Evolutionary conservation across 1,284 basidiomycete species (phyloP), one percentile per base, ranked within the genome.

Genomic region (Ustilago lituana): DNA sequence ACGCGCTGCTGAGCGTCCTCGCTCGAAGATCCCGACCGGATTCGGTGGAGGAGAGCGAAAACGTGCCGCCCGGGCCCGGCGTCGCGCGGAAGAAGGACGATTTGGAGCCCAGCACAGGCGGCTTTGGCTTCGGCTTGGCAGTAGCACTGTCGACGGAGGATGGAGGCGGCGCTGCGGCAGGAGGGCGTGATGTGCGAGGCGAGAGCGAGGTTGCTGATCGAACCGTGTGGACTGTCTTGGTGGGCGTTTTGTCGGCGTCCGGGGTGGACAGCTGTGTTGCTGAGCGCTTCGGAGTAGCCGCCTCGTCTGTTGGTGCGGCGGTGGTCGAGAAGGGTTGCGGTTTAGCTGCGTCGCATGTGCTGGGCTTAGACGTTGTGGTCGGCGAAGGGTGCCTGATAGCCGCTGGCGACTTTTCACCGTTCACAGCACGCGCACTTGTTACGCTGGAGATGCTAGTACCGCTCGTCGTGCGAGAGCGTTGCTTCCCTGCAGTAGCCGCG

Each of bases 51-150:
- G 65, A 55, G 12, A 70, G 49, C 5, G 56, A 60, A 15, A 70
- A 70, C 9, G 60, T 65, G 0, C 67, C 67, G 7, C 67, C 63
- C 4, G 72, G 72, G n/a, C 56, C 57, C 1, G 72, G 72, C 2
- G 67, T 74, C 0, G 72, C 68, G 14, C 64, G 60, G 3, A 74
- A 35, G 49, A 63, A 74, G 17, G 56, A 56, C 12, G 58, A 55
- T 11, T 67, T 73, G n/a, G 40, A 27, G 6, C 15, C 31, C 4
- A 64, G 40, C 3, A 19, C 24, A 3, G 36, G 35, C 20, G 50
- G 19, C 38, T 40, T 45, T 7, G 31, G 44, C 48, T 17, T 5
- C 20, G 17, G 20, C 19, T 40, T 37, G 10, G 39, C n/a, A 2
- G 38, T 23, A 3, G 50, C 40, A 23, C 41, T 43, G 43, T 59